phyloP scores from a whole-genome alignment of 176 grass and related monocot species.

The Puccinellia tenuiflora region DNA sequence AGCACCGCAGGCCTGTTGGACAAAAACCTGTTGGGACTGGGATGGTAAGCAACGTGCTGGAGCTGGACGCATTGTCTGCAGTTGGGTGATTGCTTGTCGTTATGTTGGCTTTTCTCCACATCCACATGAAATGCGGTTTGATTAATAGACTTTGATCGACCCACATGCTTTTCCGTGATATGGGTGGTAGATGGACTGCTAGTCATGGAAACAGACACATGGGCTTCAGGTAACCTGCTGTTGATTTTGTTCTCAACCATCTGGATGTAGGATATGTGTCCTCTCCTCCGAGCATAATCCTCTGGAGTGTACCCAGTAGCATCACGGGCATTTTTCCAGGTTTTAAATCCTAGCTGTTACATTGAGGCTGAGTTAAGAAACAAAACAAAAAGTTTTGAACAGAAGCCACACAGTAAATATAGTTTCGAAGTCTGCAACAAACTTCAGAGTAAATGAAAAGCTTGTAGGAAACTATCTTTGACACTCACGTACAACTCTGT shows the following conservation, averaged over 20 bases:
- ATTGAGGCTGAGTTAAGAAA: background rate
- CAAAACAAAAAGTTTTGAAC: background rate
- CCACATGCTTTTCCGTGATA: background rate
- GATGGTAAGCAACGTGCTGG: conserved; percentile 20
- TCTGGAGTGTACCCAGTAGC: conserved; percentile 57
- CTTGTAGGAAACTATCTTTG: background rate
- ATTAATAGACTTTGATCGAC: background rate
- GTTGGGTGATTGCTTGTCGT: background rate
- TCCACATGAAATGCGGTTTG: conserved; percentile 22
- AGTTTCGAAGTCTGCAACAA: conserved; percentile 13
- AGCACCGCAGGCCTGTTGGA: conserved; percentile 53
- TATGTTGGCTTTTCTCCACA: conserved; percentile 23
- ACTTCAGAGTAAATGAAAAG: background rate
- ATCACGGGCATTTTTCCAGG: conserved; percentile 64
- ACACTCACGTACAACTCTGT: background rate
- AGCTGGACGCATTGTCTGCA: conserved; percentile 49
- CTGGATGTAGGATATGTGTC: conserved; percentile 49
- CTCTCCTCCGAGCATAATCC: conserved; percentile 57
- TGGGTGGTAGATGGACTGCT: conserved; percentile 10
- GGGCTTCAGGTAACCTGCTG: conserved; percentile 19
- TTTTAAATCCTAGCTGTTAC: conserved; percentile 57
- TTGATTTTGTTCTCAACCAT: conserved; percentile 81
- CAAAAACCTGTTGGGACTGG: conserved; percentile 37
- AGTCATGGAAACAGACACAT: conserved; percentile 35
- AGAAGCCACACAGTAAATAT: background rate